Evolutionary conservation across 202 grass and related monocot species (phyloP).

Genomic region (Elaeis oleifera): DNA sequence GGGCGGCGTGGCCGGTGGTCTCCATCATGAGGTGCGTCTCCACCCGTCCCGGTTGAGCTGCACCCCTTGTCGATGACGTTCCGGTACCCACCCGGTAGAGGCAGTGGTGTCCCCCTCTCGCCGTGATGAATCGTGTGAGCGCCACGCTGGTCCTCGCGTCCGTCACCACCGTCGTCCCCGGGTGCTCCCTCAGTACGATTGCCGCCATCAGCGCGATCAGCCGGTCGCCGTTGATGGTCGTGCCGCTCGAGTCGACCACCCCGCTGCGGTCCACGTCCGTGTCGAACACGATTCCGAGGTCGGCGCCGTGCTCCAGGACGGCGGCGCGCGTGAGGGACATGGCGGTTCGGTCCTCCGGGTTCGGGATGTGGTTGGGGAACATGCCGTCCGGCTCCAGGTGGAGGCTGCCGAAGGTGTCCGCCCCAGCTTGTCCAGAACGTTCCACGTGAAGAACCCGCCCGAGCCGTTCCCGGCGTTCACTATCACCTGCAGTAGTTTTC

Average conservation of each 20-base stretch:
- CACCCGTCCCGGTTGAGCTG: slow-evolving; percentile 62
- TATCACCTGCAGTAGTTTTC: slow-evolving; percentile 27
- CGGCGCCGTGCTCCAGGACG: slow-evolving; percentile 39
- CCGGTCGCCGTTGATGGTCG: slow-evolving; percentile 55
- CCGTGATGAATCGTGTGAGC: slow-evolving; percentile 53
- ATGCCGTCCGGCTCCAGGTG: slow-evolving; percentile 61
- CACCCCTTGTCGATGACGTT: slow-evolving; percentile 71
- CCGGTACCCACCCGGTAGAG: slow-evolving; percentile 71
- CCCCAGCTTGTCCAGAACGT: slow-evolving; percentile 59
- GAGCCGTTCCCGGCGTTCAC: slow-evolving; percentile 86
- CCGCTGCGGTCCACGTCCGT: slow-evolving; percentile 86
- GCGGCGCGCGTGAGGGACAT: slow-evolving; percentile 51
- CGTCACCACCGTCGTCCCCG: slow-evolving; percentile 61
- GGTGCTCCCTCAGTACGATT: slow-evolving; percentile 56
- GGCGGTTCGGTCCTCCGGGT: slow-evolving; percentile 68
- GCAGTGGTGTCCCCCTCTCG: slow-evolving; percentile 55
- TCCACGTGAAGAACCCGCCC: slow-evolving; percentile 68
- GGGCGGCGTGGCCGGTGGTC: slow-evolving; percentile 66
- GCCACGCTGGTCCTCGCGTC: slow-evolving; percentile 58
- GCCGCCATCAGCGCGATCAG: slow-evolving; percentile 73
- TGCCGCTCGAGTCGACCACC: slow-evolving; percentile 43
- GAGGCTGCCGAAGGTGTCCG: slow-evolving; percentile 66
- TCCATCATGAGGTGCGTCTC: slow-evolving; percentile 93
- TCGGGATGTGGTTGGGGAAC: slow-evolving; percentile 81
- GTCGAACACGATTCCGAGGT: slow-evolving; percentile 83